Evolutionary conservation across 176 grass and related monocot species (phyloP), one percentile per base, ranked within the genome.

Genomic region (Avena atlantica): DNA sequence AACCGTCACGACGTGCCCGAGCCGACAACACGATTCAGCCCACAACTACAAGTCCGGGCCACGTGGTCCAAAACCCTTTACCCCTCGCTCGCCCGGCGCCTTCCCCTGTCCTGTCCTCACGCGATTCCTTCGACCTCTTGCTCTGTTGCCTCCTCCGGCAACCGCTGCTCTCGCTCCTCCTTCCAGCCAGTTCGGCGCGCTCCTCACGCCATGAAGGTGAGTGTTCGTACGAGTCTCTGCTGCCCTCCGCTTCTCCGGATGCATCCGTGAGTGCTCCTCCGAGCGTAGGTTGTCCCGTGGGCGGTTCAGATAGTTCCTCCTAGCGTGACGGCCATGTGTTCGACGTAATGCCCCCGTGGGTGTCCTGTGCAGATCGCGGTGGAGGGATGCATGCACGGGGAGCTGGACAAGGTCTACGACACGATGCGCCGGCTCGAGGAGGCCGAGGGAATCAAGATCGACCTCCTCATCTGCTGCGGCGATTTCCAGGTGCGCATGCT

Each of bases 311-410:
- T 14, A 16, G 48, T 17, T 2, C 14, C 31, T 20, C 11, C 0
- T 4, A 49, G 12, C 31, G 2, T 52, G 80, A 87, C 2, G 21
- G 14, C 70, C 11, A 85, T 12, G 1, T 92, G 90, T 74, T 94
- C 83, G 92, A 92, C 80, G 81, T 82, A 87, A 70, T 90, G 90
- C 68, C 70, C 87, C 61, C 49, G 23, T 23, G 81, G 40, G 27
- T 59, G 3, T 31, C 34, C 64, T 3, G 31, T 37, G 70, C 90
- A 95, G 96, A 95, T 95, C 19, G 93, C 93, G 21, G 90, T 98
- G 51, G 96, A 95, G 55, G 96, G 96, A 3, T 98, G 93, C 78
- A 95, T 95, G 96, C 96, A 95, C 50, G 92, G 94, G 29, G 97
- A 96, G 45, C 87, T 98, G 44, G 94, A 98, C 83, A 85, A 63